phyloP scores from a whole-genome alignment of 192 early-diverging fungal genomes.

The Coemansia sp. region DNA sequence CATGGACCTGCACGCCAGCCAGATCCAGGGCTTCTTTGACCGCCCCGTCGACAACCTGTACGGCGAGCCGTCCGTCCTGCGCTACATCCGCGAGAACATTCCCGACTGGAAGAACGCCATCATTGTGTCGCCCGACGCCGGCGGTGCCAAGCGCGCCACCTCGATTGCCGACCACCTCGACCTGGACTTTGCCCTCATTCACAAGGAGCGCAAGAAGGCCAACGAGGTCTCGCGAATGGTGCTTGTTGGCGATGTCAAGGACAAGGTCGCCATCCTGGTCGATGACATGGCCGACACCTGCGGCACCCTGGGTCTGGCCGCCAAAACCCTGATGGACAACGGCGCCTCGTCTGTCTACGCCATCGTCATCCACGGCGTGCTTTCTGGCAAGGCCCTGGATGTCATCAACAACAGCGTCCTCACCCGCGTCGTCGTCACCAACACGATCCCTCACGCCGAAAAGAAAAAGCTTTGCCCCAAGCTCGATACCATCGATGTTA shows the following conservation, averaged over 20 bases:
- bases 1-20: slow-evolving; percentile 95
- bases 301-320: slow-evolving; percentile 84
- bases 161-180: slow-evolving; percentile 88
- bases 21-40: slow-evolving; percentile 85
- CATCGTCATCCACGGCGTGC: slow-evolving; percentile 91
- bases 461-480: slow-evolving; percentile 76
- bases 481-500: slow-evolving; percentile 78
- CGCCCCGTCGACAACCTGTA: slow-evolving; percentile 95
- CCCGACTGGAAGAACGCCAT: slow-evolving; percentile 83
- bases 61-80: slow-evolving; percentile 82
- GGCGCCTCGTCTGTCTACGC: slow-evolving; percentile 93
- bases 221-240: slow-evolving; percentile 90
- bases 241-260: slow-evolving; percentile 90
- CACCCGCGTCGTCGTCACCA: slow-evolving; percentile 74
- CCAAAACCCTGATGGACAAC: slow-evolving; percentile 81
- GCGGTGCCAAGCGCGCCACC: slow-evolving; percentile 94
- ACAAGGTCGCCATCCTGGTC: slow-evolving; percentile 87
- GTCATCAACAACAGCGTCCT: slow-evolving; percentile 75
- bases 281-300: slow-evolving; percentile 99
- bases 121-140: slow-evolving; percentile 97
- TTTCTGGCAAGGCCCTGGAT: slow-evolving; percentile 89
- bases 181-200: slow-evolving; percentile 96
- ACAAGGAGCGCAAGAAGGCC: slow-evolving; percentile 92
- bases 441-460: slow-evolving; percentile 78
- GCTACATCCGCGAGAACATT: slow-evolving; percentile 87